These are phyloP conservation scores for Naganishia sp. DNA, from an alignment of 1,284 basidiomycete species.

Conservation along the genomic window DNA sequence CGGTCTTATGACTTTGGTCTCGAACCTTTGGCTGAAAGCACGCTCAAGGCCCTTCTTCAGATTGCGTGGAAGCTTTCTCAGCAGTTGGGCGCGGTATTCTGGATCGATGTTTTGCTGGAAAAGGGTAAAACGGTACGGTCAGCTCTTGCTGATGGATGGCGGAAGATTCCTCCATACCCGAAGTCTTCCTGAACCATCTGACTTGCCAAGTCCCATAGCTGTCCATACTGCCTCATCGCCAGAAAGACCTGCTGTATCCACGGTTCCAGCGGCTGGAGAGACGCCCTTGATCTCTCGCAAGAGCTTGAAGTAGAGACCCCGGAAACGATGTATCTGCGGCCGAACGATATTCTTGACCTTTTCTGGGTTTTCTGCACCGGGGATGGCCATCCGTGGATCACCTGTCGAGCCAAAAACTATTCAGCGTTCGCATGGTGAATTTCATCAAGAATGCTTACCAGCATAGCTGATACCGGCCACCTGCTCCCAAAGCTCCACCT, in stretches of 20 bases:
- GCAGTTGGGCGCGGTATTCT: constrained; percentile 67
- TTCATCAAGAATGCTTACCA: constrained; percentile 38
- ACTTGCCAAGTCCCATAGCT: constrained; percentile 29
- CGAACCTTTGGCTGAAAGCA: constrained; percentile 8
- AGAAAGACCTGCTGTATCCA: constrained; percentile 21
- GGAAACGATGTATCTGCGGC: constrained; percentile 74
- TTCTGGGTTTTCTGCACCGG: constrained; percentile 89
- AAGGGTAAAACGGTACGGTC: background rate
- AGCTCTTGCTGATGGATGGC: background rate
- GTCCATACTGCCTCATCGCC: constrained; percentile 27
- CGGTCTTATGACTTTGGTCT: constrained; percentile 20
- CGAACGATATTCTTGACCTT: constrained; percentile 93
- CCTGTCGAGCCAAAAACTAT: constrained; percentile 53
- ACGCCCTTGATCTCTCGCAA: constrained; percentile 74
- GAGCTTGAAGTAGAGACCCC: constrained; percentile 78
- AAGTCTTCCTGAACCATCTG: constrained; percentile 22
- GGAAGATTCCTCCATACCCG: background rate
- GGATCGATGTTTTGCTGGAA: constrained; percentile 66
- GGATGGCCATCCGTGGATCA: constrained; percentile 85
- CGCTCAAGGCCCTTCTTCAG: constrained; percentile 63
- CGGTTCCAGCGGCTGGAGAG: constrained; percentile 35
- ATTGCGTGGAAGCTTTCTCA: constrained; percentile 72
- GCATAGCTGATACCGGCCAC: constrained; percentile 85
- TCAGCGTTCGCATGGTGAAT: background rate
- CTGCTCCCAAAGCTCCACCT: constrained; percentile 78